These are phyloP conservation scores for Rhodamnia argentea DNA, from an alignment of 345 rosid genomes.

Conservation along the genomic window DNA sequence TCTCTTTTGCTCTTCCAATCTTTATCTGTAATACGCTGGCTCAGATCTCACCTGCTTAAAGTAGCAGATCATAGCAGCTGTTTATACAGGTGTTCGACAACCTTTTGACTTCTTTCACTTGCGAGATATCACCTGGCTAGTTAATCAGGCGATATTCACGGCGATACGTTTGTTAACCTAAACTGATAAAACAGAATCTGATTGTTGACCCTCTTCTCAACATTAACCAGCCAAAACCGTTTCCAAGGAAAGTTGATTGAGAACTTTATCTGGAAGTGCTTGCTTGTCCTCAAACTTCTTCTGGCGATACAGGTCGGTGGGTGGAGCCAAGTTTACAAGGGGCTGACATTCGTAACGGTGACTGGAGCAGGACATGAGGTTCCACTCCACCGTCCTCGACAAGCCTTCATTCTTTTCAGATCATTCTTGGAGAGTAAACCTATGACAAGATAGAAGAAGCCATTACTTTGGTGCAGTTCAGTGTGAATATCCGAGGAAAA, in stretches of 20 bases:
- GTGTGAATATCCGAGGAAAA: not conserved
- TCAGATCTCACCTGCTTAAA: not conserved
- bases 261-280: not conserved
- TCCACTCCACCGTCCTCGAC: constrained; percentile 76
- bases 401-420: constrained; percentile 77
- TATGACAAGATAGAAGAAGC: constrained; percentile 37
- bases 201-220: not conserved
- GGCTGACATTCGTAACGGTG: constrained; percentile 74
- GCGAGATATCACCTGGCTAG: not conserved
- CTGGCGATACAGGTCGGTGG: constrained; percentile 65
- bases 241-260: not conserved
- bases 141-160: not conserved
- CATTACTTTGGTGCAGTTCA: not conserved
- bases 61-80: not conserved
- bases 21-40: not conserved
- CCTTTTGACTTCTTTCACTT: not conserved
- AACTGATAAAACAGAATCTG: not conserved
- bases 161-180: not conserved
- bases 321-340: constrained; percentile 90
- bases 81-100: not conserved
- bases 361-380: constrained; percentile 96
- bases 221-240: not conserved
- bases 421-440: constrained; percentile 70
- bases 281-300: not conserved
- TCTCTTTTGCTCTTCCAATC: not conserved